Conservation (phyloP, 2,329 filamentous ascomycete genomes). For the Ceratocystis ficicola region DNA sequence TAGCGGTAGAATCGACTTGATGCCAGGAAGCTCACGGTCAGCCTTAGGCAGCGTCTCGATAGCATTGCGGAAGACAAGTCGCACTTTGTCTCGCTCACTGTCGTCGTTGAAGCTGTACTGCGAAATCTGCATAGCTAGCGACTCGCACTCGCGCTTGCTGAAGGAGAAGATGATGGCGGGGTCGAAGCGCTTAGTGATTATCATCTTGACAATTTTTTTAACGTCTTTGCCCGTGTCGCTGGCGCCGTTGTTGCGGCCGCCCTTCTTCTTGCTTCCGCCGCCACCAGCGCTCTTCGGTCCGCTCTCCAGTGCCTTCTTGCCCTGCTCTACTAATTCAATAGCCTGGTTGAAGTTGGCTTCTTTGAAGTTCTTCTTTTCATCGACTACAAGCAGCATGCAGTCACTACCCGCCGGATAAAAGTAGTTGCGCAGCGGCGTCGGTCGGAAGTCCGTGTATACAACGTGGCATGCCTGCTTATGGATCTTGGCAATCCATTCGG, state of each 20-base stretch:
- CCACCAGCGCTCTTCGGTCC: slow-evolving; percentile 48
- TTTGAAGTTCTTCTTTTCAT: slow-evolving; percentile 91
- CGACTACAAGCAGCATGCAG: slow-evolving; percentile 86
- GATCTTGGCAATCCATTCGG: slow-evolving; percentile 97
- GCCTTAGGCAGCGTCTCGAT: slow-evolving; percentile 87
- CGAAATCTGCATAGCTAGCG: slow-evolving; percentile 75
- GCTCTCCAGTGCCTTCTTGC: slow-evolving; percentile 70
- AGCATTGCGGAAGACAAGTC: slow-evolving; percentile 85
- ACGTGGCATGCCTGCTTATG: slow-evolving; percentile 97
- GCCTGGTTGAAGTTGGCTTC: slow-evolving; percentile 97
- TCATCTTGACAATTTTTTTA: slow-evolving; percentile 97
- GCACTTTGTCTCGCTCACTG: slow-evolving; percentile 86
- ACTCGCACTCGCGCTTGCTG: slow-evolving; percentile 93
- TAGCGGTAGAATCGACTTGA: slow-evolving; percentile 77
- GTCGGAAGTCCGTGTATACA: slow-evolving; percentile 96
- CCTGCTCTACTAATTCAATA: slow-evolving; percentile 80
- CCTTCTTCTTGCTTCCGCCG: slow-evolving; percentile 64
- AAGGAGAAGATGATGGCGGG: slow-evolving; percentile 99
- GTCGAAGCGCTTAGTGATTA: slow-evolving; percentile 94
- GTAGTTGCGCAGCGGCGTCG: slow-evolving; percentile 93
- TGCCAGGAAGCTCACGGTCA: slow-evolving; percentile 79
- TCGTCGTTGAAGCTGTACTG: slow-evolving; percentile 90
- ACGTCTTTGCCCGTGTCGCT: slow-evolving; percentile 65
- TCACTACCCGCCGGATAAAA: slow-evolving; percentile 89
- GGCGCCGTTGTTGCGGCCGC: slow-evolving; percentile 72